Percentiles rank a stretch among this genome's conserved stretches.
These are phyloP conservation scores for Leptodontidium sp. DNA, from an alignment of 2,329 filamentous ascomycete genomes.

Conservation along the genomic window DNA sequence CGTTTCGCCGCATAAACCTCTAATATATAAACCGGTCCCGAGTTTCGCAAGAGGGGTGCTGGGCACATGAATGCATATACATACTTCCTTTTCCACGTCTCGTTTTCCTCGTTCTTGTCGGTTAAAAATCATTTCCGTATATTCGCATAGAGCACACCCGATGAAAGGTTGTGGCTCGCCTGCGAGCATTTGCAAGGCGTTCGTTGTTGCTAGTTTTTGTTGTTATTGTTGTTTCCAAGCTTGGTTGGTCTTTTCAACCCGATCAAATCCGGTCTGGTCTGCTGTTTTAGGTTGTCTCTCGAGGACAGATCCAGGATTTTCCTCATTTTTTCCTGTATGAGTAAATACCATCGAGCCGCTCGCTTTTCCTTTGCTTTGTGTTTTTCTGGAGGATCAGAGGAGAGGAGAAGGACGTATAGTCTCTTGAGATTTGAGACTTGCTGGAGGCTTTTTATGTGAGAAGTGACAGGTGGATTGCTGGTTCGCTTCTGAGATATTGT, in stretches of 20 bases:
- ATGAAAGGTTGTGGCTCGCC: background rate
- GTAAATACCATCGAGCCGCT: slow-evolving; percentile 19
- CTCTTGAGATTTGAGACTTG: background rate
- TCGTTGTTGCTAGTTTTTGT: slow-evolving; percentile 7
- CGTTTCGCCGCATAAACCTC: slow-evolving; percentile 34
- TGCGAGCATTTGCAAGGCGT: slow-evolving; percentile 18
- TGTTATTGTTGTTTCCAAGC: background rate
- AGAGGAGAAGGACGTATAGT: background rate
- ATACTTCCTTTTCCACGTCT: background rate
- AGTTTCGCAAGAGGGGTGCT: slow-evolving; percentile 1
- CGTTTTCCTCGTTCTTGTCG: background rate
- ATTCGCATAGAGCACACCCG: background rate
- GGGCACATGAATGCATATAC: slow-evolving; percentile 16
- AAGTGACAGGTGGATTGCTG: slow-evolving; percentile 13
- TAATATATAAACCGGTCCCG: background rate
- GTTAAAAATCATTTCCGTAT: background rate
- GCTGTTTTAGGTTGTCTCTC: slow-evolving; percentile 7
- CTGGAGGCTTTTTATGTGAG: slow-evolving; percentile 1
- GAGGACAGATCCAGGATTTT: slow-evolving; percentile 7
- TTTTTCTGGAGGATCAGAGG: background rate
- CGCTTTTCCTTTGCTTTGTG: slow-evolving; percentile 16
- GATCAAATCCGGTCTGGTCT: background rate
- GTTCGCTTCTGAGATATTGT: slow-evolving; percentile 24
- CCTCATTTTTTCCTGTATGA: slow-evolving; percentile 1
- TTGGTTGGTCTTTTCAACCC: background rate